These are phyloP conservation scores for Chlamydomonas asymmetrica DNA, from an alignment of 139 green algal species.

Conservation along the genomic window DNA sequence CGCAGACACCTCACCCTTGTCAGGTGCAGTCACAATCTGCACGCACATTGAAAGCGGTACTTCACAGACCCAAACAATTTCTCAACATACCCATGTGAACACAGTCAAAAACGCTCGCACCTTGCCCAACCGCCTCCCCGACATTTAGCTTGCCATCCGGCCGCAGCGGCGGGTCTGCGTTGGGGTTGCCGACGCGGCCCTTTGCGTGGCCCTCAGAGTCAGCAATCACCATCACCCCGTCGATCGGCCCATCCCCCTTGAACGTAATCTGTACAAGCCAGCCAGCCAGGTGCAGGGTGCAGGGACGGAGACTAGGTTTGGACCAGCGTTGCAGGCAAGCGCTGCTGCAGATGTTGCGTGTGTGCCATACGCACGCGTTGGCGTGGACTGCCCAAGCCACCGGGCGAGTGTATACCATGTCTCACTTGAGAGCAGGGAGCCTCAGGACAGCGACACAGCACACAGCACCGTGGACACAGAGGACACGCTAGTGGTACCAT, in stretches of 20 bases:
- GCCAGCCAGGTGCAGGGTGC: too few relatives aligned
- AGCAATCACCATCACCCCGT: slow-evolving; percentile 55
- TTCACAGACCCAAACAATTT: too few relatives aligned
- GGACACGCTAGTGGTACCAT: too few relatives aligned
- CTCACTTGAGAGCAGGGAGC: not conserved
- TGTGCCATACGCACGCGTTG: not conserved
- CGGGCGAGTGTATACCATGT: not conserved
- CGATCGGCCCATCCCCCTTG: slow-evolving; percentile 76
- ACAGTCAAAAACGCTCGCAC: too few relatives aligned
- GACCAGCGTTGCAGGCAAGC: too few relatives aligned
- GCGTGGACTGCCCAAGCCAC: not conserved
- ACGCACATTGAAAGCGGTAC: too few relatives aligned
- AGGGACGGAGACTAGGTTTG: too few relatives aligned
- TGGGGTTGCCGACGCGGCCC: slow-evolving; percentile 71
- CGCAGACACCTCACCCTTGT: too few relatives aligned
- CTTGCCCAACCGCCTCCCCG: slow-evolving; percentile 67
- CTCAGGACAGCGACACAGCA: not conserved
- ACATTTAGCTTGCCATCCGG: slow-evolving; percentile 86
- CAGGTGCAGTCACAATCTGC: too few relatives aligned
- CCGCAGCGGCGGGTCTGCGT: slow-evolving; percentile 77
- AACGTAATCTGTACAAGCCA: slow-evolving; percentile 88
- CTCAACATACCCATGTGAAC: too few relatives aligned
- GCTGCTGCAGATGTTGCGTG: not conserved
- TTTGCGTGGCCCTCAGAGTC: slow-evolving; percentile 69
- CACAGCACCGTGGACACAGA: too few relatives aligned